A percentile compares a stretch with the other conserved stretches of the same genome.
Conservation (phyloP, 2,329 filamentous ascomycete genomes). For the Blastomyces parvus region DNA sequence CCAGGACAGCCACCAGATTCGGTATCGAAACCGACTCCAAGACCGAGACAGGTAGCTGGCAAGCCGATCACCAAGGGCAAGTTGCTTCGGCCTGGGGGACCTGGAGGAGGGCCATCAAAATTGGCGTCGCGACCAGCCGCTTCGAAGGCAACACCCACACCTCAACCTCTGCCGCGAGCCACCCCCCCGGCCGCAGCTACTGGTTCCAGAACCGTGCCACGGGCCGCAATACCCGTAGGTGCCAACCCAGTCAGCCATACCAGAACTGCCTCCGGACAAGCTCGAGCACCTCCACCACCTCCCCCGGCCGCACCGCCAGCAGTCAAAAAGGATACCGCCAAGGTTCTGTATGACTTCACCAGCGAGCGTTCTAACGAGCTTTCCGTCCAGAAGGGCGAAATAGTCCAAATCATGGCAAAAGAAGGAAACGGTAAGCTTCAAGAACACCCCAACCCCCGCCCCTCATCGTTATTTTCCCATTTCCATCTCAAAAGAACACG, state of each 20-base stretch:
- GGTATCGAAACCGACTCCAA: conserved; percentile 72
- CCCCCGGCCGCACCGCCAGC: conserved; percentile 51
- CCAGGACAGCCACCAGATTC: conserved; percentile 76
- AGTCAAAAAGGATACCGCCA: conserved; percentile 65
- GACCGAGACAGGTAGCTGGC: conserved; percentile 72
- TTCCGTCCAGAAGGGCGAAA: conserved; percentile 65
- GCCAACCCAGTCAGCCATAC: conserved; percentile 38
- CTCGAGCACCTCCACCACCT: conserved; percentile 57
- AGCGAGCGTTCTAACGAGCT: conserved; percentile 81
- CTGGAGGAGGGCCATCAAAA: conserved; percentile 68
- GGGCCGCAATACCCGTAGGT: conserved; percentile 27
- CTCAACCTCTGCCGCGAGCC: conserved; percentile 24
- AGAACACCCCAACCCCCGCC: neutral
- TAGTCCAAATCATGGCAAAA: conserved; percentile 86
- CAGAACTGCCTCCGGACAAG: conserved; percentile 46
- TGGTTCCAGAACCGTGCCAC: conserved; percentile 41
- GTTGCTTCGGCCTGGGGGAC: conserved; percentile 83
- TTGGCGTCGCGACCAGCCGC: conserved; percentile 43
- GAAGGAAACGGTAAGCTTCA: conserved; percentile 73
- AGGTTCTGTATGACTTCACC: conserved; percentile 84
- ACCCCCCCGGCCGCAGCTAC: conserved; percentile 22
- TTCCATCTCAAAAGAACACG: neutral
- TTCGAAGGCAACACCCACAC: conserved; percentile 29
- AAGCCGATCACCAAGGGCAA: conserved; percentile 90
- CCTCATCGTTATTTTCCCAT: neutral